Conservation (phyloP, 345 rosid genomes). For the Rhodamnia argentea region DNA sequence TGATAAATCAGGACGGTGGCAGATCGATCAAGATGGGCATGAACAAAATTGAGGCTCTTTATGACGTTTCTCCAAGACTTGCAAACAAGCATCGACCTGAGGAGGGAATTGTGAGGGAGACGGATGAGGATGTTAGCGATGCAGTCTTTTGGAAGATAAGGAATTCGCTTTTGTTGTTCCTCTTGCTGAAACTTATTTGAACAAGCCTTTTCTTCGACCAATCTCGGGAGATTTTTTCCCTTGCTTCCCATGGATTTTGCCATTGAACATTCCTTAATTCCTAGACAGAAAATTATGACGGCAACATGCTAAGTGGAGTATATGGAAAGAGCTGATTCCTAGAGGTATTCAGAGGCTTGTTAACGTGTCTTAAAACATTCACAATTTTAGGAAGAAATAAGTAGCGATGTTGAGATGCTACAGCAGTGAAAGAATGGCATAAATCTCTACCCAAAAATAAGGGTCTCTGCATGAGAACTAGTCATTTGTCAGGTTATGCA, state of each 20-base stretch:
- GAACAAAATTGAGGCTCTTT: constrained; percentile 16
- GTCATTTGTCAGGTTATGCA: not conserved
- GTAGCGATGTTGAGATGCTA: not conserved
- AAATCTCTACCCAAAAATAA: not conserved
- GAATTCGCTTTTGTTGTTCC: constrained; percentile 9
- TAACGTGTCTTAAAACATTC: not conserved
- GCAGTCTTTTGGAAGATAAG: constrained; percentile 34
- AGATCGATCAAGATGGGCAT: constrained; percentile 20
- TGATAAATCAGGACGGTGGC: constrained; percentile 33
- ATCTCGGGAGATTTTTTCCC: constrained; percentile 5
- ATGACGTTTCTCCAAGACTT: constrained; percentile 31
- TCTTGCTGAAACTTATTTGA: constrained; percentile 19
- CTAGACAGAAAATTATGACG: not conserved
- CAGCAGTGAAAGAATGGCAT: not conserved
- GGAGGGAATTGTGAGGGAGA: constrained; percentile 28
- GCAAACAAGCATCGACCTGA: constrained; percentile 22
- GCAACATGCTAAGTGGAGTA: not conserved
- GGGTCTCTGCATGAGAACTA: not conserved
- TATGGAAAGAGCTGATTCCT: not conserved
- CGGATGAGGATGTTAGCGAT: constrained; percentile 24
- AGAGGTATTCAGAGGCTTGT: not conserved
- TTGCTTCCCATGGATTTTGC: constrained; percentile 5
- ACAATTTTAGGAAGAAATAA: not conserved
- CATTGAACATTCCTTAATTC: constrained; percentile 4
- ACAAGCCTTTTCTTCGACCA: constrained; percentile 21